A percentile compares a stretch with the other conserved stretches of the same genome.
Conservation (phyloP, 495 filamentous ascomycete species). For the Penicillium lagena region DNA sequence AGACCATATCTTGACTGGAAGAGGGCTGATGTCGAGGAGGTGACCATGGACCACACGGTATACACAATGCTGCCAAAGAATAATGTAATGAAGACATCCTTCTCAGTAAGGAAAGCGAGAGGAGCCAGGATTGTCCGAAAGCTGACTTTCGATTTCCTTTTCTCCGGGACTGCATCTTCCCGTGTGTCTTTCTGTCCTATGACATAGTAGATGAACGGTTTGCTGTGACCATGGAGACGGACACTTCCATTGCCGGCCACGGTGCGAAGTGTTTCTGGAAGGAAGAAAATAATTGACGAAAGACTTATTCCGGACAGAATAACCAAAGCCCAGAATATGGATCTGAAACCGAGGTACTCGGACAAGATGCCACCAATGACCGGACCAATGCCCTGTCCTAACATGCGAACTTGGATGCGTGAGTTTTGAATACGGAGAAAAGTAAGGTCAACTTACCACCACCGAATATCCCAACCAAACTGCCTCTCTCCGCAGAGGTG, state of each 20-base stretch:
- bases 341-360: conserved; percentile 59
- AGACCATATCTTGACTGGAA: conserved; percentile 29
- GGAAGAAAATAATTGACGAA: conserved; percentile 44
- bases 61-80: conserved; percentile 42
- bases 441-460: conserved; percentile 48
- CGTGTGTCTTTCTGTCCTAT: conserved; percentile 21
- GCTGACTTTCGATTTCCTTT: conserved; percentile 22
- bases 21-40: conserved; percentile 35
- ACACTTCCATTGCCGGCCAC: conserved; percentile 66
- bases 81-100: conserved; percentile 38
- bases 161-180: conserved; percentile 7
- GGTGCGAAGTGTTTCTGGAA: conserved; percentile 66
- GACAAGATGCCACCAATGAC: conserved; percentile 61
- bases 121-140: conserved; percentile 32
- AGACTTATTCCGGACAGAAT: conserved; percentile 47
- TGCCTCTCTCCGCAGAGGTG: conserved; percentile 28
- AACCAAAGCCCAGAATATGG: conserved; percentile 69
- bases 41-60: conserved; percentile 47
- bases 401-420: conserved; percentile 46
- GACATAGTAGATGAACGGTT: conserved; percentile 31
- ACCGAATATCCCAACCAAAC: conserved; percentile 33
- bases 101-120: conserved; percentile 33
- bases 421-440: conserved; percentile 42
- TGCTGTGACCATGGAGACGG: conserved; percentile 24
- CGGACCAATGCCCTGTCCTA: conserved; percentile 53